Evolutionary conservation across 192 early-diverging fungal species (phyloP), one percentile per base, ranked within the genome.

Genomic region (Linnemannia exigua): DNA sequence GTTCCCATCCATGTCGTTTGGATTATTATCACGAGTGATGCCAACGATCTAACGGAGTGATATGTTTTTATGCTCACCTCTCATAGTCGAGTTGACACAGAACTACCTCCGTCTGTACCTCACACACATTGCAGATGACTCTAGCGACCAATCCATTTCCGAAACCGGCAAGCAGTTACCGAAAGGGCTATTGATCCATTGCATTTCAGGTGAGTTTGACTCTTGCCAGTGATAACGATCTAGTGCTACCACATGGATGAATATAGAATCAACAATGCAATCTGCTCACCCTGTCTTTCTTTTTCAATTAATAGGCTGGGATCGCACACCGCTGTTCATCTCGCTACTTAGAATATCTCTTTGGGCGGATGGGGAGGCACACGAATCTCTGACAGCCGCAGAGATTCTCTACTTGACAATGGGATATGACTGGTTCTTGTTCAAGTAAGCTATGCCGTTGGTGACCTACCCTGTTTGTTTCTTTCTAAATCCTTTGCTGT

Each of bases 341-440:
- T 87, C 86, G 5, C 61, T 81, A 12, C 71, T 87, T 4, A 70
- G 86, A 44, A 81, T 87, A 66, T 87, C 81, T 6, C 61, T 87
- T 0, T 87, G 86, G 86, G 86, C 86, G 25, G 86, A 87, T 66
- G 86, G 86, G 12, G 80, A 82, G 44, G 80, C 76, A 3, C 86
- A 87, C 61, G 77, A 81, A 38, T 87, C 86, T 20, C 69, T 87
- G 63, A 76, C 86, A 6, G 86, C 86, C 28, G 86, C 86, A 44
- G 86, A 87, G 67, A 87, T 87, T 19, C 76, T 87, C 5, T 87
- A 87, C 54, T 38, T 87, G 36, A 87, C 86, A 12, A 83, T 87
- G 80, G 86, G 80, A 14, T 87, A 87, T 61, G 86, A 87, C 28
- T 87, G 86, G 86, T 82, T 87, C 28, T 44, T 83, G 11, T 87